These are phyloP conservation scores for Zanthoxylum bungeanum DNA, from an alignment of 345 rosid genomes.

Conservation along the genomic window DNA sequence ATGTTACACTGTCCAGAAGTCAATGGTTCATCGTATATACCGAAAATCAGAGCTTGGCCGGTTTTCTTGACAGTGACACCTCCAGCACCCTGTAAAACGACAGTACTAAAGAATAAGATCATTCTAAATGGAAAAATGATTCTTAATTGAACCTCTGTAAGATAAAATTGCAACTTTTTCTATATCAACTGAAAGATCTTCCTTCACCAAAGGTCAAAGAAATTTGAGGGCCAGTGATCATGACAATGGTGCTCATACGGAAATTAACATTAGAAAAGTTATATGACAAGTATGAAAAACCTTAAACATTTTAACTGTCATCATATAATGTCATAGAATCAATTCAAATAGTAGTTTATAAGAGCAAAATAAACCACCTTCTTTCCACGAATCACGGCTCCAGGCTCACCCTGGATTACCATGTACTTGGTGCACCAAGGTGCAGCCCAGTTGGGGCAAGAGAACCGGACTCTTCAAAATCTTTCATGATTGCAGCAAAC, in stretches of 20 bases:
- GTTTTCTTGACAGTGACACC: conserved; percentile 82
- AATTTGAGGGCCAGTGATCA: neutral
- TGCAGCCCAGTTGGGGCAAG: conserved; percentile 68
- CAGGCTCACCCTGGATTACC: conserved; percentile 56
- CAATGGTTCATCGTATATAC: conserved; percentile 74
- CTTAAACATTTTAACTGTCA: neutral
- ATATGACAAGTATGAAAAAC: neutral
- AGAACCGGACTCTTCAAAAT: conserved; percentile 64
- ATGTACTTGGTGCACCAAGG: conserved; percentile 53
- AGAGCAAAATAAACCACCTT: conserved; percentile 38
- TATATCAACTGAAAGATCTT: neutral
- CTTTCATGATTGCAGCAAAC: conserved; percentile 50
- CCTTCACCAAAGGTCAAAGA: neutral
- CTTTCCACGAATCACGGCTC: conserved; percentile 75
- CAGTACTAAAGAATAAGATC: neutral
- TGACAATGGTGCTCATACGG: neutral
- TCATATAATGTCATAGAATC: neutral
- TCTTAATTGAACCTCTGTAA: neutral
- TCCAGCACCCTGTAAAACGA: conserved; percentile 54
- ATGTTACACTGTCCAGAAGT: conserved; percentile 89
- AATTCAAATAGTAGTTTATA: too few species aligned
- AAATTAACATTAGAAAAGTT: neutral
- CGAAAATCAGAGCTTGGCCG: conserved; percentile 62
- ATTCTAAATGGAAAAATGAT: too few species aligned
- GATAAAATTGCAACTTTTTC: neutral